Conservation (phyloP, 495 filamentous ascomycete genomes). For the Chlorociboria aeruginascens region DNA sequence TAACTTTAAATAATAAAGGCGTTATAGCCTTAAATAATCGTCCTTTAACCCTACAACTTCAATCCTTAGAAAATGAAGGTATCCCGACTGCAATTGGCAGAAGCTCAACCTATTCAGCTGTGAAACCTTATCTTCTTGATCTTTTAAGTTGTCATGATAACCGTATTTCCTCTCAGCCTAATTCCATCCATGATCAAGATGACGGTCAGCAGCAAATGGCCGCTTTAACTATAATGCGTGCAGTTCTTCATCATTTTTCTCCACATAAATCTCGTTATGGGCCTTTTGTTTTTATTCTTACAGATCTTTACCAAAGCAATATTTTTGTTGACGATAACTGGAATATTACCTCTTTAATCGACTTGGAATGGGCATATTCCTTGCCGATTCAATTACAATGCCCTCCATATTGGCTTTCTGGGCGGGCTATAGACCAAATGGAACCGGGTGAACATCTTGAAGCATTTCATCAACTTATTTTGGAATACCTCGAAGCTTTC, state of each 20-base stretch:
- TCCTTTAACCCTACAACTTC: not conserved
- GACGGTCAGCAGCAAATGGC: not conserved
- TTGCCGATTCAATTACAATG: conserved; percentile 21
- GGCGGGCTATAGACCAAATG: conserved; percentile 16
- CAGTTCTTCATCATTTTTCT: not conserved
- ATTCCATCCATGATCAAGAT: not conserved
- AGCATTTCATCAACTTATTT: not conserved
- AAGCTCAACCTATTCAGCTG: not conserved
- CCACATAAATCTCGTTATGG: conserved; percentile 2
- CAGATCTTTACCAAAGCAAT: conserved; percentile 18
- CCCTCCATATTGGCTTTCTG: conserved; percentile 24
- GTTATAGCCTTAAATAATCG: not conserved
- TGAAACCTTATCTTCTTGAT: not conserved
- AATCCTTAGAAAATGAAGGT: not conserved
- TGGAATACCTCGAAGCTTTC: not conserved
- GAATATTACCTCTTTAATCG: conserved; percentile 17
- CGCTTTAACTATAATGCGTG: not conserved
- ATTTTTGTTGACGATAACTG: conserved; percentile 6
- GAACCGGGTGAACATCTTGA: not conserved
- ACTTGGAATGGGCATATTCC: conserved; percentile 23
- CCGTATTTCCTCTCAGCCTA: not conserved
- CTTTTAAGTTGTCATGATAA: conserved; percentile 1
- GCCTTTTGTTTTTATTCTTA: conserved; percentile 17
- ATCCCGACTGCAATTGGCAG: not conserved
- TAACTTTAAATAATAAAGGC: not conserved